Evolutionary conservation across 1,284 basidiomycete species (phyloP), one percentile per base, ranked within the genome.

Genomic region (Gomphus bonarii): DNA sequence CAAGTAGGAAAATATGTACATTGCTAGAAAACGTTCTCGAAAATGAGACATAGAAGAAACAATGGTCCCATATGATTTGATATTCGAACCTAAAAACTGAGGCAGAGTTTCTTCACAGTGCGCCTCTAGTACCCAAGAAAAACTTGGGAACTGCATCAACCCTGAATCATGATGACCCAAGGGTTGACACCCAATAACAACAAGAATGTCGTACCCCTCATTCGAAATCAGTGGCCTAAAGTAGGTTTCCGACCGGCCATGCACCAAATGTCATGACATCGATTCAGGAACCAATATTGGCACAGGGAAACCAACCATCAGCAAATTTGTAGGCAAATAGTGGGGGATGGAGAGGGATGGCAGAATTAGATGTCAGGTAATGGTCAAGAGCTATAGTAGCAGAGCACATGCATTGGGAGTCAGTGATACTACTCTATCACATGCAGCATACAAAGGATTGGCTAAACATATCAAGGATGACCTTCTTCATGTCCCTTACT

Each of bases 221-320:
- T 61, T 0, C 61, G 43, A 50, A 63, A 63, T 9, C 47, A 33
- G 48, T 63, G 63, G 14, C 62, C 60, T 5, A 38, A 16, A 38
- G 14, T 16, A 3, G 36, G 36, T 10, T 10, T 10, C 7, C 7
- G 36, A 16, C 36, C 36, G 36, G 36, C 36, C 11, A 7, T 10
- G 36, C 7, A 38, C 36, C 36, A 38, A 38, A 38, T 12, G 7
- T 38, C 36, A 38, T 12, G 36, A 12, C 36, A 38, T 3, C 36
- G 36, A 12, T 31, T 20, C 53, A 50, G 25, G 47, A 6, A 7
- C 69, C 69, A 0, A 10, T 3, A 12, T 16, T 12, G 62, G 33
- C 6, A 68, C 71, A 6, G 68, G 66, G 10, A 14, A 43, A 48
- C 71, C 70, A 28, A 69, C 66, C 3, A 10, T 60, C 56, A 0